These are phyloP conservation scores for Erodium maritimum DNA, from an alignment of 345 rosid genomes.

Conservation along the genomic window DNA sequence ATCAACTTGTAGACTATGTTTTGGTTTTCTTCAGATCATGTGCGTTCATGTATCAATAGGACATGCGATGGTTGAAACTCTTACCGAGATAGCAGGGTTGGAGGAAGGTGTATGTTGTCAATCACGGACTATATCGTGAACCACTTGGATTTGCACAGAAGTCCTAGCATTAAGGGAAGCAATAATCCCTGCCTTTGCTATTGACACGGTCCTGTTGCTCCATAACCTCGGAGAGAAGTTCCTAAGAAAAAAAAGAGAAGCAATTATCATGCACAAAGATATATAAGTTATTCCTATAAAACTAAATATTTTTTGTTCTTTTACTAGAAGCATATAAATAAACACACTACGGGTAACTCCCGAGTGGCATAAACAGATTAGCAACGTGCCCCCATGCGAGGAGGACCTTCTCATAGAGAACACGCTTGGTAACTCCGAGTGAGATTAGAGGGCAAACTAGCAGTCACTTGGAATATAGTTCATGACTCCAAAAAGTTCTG, in stretches of 20 bases:
- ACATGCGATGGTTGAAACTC: background rate
- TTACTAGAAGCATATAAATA: no score
- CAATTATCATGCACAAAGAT: no score
- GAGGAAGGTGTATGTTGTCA: slow-evolving; percentile 89
- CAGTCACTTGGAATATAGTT: no score
- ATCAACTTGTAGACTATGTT: background rate
- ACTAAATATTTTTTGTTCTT: no score
- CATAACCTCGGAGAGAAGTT: slow-evolving; percentile 55
- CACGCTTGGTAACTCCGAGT: no score
- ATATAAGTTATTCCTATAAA: no score
- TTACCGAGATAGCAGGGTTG: slow-evolving; percentile 82
- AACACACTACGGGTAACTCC: no score
- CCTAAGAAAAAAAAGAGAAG: slow-evolving; percentile 8
- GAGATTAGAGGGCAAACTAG: no score
- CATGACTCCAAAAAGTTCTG: no score
- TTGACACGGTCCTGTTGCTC: slow-evolving; percentile 90
- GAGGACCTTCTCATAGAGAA: no score
- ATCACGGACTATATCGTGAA: slow-evolving; percentile 83
- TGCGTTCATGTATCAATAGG: background rate
- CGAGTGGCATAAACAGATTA: no score
- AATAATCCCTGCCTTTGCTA: slow-evolving; percentile 94
- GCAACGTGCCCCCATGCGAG: no score
- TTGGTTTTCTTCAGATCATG: background rate
- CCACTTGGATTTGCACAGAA: slow-evolving; percentile 94
- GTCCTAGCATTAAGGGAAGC: slow-evolving; percentile 93